Evolutionary conservation across 2,329 filamentous ascomycete genomes (phyloP).

Genomic region (Colletotrichum siamense): DNA sequence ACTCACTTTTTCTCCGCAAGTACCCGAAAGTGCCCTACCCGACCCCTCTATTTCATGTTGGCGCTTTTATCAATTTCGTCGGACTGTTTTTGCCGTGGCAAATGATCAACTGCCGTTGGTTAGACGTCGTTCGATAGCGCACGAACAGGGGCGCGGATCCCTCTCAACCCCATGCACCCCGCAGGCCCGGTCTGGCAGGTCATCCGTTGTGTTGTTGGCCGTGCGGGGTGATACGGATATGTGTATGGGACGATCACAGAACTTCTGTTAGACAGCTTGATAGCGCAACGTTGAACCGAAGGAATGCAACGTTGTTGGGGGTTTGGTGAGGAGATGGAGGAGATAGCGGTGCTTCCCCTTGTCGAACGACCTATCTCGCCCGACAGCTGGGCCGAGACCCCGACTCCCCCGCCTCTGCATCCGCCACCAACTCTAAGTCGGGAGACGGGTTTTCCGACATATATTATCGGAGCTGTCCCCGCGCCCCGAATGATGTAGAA

Average conservation of each 20-base stretch:
- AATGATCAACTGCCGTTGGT: conserved; percentile 6
- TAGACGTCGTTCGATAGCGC: conserved; percentile 1
- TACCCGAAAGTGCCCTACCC: neutral
- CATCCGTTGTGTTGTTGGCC: neutral
- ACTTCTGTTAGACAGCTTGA: neutral
- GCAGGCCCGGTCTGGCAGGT: conserved; percentile 13
- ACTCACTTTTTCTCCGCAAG: neutral
- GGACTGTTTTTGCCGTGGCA: neutral
- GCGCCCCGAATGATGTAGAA: neutral
- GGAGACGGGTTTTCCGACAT: neutral
- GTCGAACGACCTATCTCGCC: neutral
- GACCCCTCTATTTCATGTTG: neutral
- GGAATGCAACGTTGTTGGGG: conserved; percentile 16
- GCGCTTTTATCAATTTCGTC: neutral
- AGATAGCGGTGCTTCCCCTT: neutral
- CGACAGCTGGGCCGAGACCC: conserved; percentile 15
- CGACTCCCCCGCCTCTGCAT: conserved; percentile 5
- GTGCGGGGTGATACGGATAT: conserved; percentile 10
- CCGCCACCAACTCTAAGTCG: conserved; percentile 11
- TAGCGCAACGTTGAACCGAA: conserved; percentile 7
- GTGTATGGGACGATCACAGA: neutral
- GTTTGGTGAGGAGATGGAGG: neutral
- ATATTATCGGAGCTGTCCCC: neutral
- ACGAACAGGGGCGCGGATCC: conserved; percentile 2
- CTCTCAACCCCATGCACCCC: conserved; percentile 8